phyloP scores from a whole-genome alignment of 192 early-diverging fungal genomes.

The Coemansia sp. region DNA sequence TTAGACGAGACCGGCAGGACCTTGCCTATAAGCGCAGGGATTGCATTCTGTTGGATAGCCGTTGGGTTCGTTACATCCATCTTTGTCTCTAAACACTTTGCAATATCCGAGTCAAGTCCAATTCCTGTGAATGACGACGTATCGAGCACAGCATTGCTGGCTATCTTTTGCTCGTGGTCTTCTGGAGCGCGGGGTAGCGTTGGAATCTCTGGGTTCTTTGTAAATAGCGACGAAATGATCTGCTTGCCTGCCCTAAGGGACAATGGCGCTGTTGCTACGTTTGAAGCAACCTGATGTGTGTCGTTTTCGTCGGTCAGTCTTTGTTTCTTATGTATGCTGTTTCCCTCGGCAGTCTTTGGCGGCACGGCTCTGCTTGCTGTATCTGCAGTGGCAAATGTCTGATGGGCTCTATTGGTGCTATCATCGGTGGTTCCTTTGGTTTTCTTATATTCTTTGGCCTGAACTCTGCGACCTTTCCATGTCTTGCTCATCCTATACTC shows the following conservation, averaged over 20 bases:
- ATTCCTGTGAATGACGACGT: constrained; percentile 70
- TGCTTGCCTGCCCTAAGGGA: constrained; percentile 60
- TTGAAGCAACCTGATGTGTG: constrained; percentile 3
- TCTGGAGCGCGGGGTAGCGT: constrained; percentile 12
- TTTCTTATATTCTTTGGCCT: constrained; percentile 1
- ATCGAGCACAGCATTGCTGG: constrained; percentile 51
- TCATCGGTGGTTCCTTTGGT: not conserved
- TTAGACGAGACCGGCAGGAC: constrained; percentile 1
- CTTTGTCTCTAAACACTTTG: constrained; percentile 67
- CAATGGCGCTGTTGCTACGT: constrained; percentile 23
- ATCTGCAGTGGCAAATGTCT: not conserved
- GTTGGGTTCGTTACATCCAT: constrained; percentile 82
- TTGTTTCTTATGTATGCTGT: constrained; percentile 21
- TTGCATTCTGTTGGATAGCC: constrained; percentile 82
- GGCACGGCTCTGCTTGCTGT: constrained; percentile 12
- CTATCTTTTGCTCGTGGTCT: constrained; percentile 34
- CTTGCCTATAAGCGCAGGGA: constrained; percentile 71
- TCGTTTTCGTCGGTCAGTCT: not conserved
- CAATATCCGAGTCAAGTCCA: constrained; percentile 74
- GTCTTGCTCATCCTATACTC: constrained; percentile 37
- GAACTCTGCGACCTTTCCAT: constrained; percentile 50
- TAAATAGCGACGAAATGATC: constrained; percentile 81
- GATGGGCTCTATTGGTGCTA: not conserved
- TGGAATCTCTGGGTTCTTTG: constrained; percentile 66
- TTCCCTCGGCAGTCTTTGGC: constrained; percentile 26